Evolutionary conservation across 306 rosid genomes (phyloP).

Genomic region (Abrus pulchellus): DNA sequence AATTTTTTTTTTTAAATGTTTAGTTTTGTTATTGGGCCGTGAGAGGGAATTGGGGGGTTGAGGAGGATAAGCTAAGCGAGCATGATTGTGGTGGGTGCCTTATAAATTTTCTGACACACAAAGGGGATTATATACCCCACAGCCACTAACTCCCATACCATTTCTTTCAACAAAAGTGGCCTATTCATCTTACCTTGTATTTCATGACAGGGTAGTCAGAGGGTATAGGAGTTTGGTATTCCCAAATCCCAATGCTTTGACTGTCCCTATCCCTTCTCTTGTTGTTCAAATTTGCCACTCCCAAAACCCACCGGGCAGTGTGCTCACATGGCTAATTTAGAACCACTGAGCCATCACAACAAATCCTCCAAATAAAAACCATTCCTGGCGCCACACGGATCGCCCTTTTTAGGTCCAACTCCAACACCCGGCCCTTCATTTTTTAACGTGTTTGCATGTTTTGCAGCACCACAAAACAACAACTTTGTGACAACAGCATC

Average conservation of each 20-base stretch:
- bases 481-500: conserved; percentile 55
- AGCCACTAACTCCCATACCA: conserved; percentile 59
- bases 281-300: conserved; percentile 52
- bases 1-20: neutral
- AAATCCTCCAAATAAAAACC: conserved; percentile 10
- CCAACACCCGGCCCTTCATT: conserved; percentile 57
- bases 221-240: conserved; percentile 55
- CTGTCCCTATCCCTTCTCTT: conserved; percentile 41
- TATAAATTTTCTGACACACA: conserved; percentile 47
- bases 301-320: conserved; percentile 71
- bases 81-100: conserved; percentile 50
- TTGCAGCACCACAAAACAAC: conserved; percentile 50
- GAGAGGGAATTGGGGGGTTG: neutral
- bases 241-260: conserved; percentile 71
- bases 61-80: neutral
- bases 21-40: neutral
- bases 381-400: conserved; percentile 9
- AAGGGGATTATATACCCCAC: conserved; percentile 50
- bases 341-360: conserved; percentile 12
- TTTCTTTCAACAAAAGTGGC: conserved; percentile 59
- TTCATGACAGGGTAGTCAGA: conserved; percentile 38
- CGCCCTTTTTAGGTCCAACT: conserved; percentile 32
- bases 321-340: conserved; percentile 62
- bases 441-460: conserved; percentile 44
- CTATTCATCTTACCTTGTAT: conserved; percentile 48